These are phyloP conservation scores for Endotrypanum monterogeii DNA, from an alignment of 208 protist species.

Conservation along the genomic window DNA sequence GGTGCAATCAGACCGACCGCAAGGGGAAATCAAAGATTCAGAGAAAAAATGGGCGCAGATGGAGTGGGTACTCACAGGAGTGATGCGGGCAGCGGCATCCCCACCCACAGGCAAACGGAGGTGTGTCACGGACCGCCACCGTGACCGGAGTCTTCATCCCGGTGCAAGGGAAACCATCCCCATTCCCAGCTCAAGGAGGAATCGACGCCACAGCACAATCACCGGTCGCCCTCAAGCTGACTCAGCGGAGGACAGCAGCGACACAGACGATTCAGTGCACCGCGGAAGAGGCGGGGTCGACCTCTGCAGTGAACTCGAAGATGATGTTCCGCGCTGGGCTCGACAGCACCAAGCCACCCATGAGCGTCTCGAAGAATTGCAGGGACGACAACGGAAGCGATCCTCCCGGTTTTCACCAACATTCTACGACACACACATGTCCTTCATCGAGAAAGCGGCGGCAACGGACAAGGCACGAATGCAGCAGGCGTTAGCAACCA, in stretches of 20 bases:
- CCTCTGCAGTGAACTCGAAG: constrained; percentile 18
- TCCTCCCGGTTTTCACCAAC: constrained; percentile 5
- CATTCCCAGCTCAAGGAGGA: not conserved
- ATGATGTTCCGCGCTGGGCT: constrained; percentile 31
- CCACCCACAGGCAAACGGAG: not conserved
- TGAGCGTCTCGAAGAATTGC: constrained; percentile 7
- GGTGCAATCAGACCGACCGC: not conserved
- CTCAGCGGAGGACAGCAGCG: not conserved
- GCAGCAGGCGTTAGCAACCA: constrained; percentile 2
- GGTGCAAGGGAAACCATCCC: not conserved
- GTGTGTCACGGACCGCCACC: not conserved
- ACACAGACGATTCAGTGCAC: not conserved
- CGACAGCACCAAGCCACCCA: constrained; percentile 14
- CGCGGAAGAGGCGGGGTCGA: not conserved
- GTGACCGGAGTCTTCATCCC: not conserved
- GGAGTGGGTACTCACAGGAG: constrained; percentile 3
- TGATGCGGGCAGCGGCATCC: not conserved
- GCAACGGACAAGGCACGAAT: not conserved
- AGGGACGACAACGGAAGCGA: not conserved
- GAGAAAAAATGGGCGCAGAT: not conserved
- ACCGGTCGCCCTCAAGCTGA: not conserved
- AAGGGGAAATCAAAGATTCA: not conserved
- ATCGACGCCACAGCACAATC: not conserved
- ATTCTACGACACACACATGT: not conserved
- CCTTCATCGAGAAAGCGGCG: not conserved